Evolutionary conservation across 2,329 filamentous ascomycete species (phyloP).

Genomic region (Pyrenophora tritici-repentis): DNA sequence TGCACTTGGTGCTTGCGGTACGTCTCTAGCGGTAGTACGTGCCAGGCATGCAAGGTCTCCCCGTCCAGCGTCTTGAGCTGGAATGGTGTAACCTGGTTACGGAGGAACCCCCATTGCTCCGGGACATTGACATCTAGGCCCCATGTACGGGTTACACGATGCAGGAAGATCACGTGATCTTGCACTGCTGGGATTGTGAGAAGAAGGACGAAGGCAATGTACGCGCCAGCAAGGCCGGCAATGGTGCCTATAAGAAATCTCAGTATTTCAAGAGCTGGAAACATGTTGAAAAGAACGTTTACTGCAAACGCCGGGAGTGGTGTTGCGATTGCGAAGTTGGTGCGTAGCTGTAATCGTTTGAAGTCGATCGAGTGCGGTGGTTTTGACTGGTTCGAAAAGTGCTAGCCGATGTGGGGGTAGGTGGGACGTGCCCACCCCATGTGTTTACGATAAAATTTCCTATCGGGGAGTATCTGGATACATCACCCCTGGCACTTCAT

Average conservation of each 20-base stretch:
- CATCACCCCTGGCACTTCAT: no score
- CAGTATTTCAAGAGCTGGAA: conserved; percentile 24
- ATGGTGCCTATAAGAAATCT: conserved; percentile 29
- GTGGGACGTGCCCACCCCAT: neutral
- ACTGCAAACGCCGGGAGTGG: no score
- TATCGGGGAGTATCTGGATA: no score
- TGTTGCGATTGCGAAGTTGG: no score
- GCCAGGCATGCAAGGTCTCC: conserved; percentile 55
- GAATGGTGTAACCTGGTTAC: conserved; percentile 57
- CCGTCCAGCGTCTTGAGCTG: conserved; percentile 50
- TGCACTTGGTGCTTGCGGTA: conserved; percentile 52
- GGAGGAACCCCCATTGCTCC: conserved; percentile 56
- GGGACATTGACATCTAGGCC: conserved; percentile 57
- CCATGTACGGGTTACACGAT: conserved; percentile 61
- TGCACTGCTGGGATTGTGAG: conserved; percentile 57
- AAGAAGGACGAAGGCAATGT: conserved; percentile 53
- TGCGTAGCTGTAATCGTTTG: no score
- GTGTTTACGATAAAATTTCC: no score
- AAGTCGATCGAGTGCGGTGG: no score
- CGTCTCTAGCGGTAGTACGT: conserved; percentile 54
- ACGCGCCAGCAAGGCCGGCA: conserved; percentile 33
- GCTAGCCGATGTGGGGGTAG: neutral
- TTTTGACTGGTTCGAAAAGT: neutral
- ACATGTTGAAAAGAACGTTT: conserved; percentile 13
- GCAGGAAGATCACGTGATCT: conserved; percentile 62